Evolutionary conservation across 202 grass and related monocot species (phyloP).

Genomic region (Dendrocalamus latiflorus): DNA sequence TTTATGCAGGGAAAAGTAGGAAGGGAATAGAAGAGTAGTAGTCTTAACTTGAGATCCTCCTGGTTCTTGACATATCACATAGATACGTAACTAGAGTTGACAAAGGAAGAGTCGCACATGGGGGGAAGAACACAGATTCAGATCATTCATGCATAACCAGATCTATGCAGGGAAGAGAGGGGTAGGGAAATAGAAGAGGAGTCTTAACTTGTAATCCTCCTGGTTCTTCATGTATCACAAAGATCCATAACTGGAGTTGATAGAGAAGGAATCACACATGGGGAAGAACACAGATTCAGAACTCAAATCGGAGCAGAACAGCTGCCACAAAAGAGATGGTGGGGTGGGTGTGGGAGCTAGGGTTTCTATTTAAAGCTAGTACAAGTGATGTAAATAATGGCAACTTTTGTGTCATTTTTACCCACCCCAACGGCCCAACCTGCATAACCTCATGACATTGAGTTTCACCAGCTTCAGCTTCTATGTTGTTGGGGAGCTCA

Average conservation of each 20-base stretch:
- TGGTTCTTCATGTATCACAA: neutral
- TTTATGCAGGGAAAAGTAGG: neutral
- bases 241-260: neutral
- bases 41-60: neutral
- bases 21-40: neutral
- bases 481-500: neutral
- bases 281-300: neutral
- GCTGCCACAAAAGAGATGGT: neutral
- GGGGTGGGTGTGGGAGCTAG: neutral
- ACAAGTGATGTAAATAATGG: neutral
- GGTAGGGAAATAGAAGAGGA: neutral
- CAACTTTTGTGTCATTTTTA: neutral
- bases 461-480: neutral
- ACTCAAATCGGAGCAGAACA: neutral
- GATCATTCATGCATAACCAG: neutral
- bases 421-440: neutral
- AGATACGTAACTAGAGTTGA: neutral
- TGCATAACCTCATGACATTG: neutral
- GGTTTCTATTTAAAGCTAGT: constrained; percentile 4
- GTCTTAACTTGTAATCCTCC: neutral
- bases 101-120: neutral
- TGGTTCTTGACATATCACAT: neutral
- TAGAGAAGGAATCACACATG: neutral
- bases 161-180: neutral
- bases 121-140: neutral